Conservation (phyloP, 2,329 filamentous ascomycete species). For the Calonectria montana region DNA sequence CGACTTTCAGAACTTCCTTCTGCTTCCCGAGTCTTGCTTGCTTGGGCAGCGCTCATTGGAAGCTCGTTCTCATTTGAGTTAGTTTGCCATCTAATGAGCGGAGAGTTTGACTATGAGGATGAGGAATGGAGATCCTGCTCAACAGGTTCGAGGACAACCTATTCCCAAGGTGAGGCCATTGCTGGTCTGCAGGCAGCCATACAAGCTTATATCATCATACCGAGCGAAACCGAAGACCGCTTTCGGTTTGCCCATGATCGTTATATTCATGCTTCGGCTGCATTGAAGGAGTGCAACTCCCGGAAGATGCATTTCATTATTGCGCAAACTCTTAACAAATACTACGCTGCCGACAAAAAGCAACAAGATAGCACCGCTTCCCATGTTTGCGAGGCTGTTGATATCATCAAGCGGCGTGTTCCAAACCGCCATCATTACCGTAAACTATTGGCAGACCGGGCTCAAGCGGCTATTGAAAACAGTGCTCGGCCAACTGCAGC, state of each 20-base stretch:
- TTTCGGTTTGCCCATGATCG: constrained; percentile 92
- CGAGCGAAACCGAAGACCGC: constrained; percentile 85
- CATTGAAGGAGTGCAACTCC: constrained; percentile 75
- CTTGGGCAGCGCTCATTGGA: constrained; percentile 88
- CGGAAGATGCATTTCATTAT: constrained; percentile 93
- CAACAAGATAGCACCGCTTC: constrained; percentile 79
- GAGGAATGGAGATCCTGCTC: constrained; percentile 53
- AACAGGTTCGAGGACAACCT: constrained; percentile 45
- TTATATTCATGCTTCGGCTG: constrained; percentile 80
- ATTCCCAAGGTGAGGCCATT: constrained; percentile 75
- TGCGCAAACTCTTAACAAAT: constrained; percentile 82
- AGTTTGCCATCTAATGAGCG: constrained; percentile 80
- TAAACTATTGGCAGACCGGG: constrained; percentile 82
- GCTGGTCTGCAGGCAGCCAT: constrained; percentile 85
- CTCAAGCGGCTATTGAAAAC: constrained; percentile 81
- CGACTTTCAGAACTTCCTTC: constrained; percentile 80
- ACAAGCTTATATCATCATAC: constrained; percentile 82
- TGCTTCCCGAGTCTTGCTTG: constrained; percentile 80
- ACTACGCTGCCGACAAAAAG: constrained; percentile 70
- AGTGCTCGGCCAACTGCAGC: constrained; percentile 85
- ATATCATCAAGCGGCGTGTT: constrained; percentile 77
- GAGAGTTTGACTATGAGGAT: constrained; percentile 74
- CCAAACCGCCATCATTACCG: constrained; percentile 73
- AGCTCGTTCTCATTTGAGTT: constrained; percentile 86
- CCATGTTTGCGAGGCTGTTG: constrained; percentile 82